Evolutionary conservation across 2,329 filamentous ascomycete genomes (phyloP).

Genomic region (Trichoderma brevicompactum): DNA sequence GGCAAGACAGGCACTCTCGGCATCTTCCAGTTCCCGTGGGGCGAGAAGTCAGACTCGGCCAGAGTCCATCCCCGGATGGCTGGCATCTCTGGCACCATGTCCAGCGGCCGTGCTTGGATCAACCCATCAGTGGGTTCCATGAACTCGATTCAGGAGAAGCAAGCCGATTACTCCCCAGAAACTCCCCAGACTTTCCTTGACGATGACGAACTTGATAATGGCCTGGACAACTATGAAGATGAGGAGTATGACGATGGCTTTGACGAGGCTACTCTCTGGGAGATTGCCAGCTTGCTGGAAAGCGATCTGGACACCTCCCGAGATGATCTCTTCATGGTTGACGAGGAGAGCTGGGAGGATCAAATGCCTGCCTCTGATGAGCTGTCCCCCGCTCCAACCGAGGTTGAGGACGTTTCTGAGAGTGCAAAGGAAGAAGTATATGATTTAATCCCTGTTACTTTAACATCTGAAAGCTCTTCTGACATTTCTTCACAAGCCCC

Average conservation of each 20-base stretch:
- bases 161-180: constrained; percentile 48
- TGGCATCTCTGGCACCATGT: constrained; percentile 56
- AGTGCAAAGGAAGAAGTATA: constrained; percentile 1
- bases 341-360: constrained; percentile 31
- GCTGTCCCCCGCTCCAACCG: background rate
- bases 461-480: constrained; percentile 7
- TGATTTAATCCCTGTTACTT: constrained; percentile 18
- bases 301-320: constrained; percentile 57
- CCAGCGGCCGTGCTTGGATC: constrained; percentile 15
- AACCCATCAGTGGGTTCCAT: background rate
- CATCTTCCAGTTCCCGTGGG: constrained; percentile 70
- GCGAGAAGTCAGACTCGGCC: constrained; percentile 63
- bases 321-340: constrained; percentile 53
- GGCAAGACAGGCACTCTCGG: constrained; percentile 63
- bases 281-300: constrained; percentile 64
- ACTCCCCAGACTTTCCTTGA: constrained; percentile 57
- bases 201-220: constrained; percentile 30
- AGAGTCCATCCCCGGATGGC: constrained; percentile 45
- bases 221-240: constrained; percentile 40
- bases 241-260: constrained; percentile 56
- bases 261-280: constrained; percentile 66
- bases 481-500: background rate
- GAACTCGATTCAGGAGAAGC: background rate
- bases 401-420: constrained; percentile 1
- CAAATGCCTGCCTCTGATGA: background rate